These are phyloP conservation scores for Globisporangium barbulae DNA, from an alignment of 352 stramenopile species.

Conservation along the genomic window DNA sequence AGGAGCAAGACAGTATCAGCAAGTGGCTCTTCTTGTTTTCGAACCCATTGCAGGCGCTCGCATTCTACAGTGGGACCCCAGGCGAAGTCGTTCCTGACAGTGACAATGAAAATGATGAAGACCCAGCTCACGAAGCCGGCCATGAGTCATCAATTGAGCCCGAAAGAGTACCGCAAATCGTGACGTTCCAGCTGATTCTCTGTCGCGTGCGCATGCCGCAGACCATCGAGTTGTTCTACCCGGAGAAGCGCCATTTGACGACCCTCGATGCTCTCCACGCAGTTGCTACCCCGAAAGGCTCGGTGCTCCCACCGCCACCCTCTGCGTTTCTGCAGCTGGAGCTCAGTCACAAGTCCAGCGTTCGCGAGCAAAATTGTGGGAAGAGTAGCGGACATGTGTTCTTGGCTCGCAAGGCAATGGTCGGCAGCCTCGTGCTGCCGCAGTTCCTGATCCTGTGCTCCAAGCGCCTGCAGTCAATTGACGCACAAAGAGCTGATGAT, in stretches of 20 bases:
- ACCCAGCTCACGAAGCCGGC: neutral
- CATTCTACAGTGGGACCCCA: slow-evolving; percentile 30
- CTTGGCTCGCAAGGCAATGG: slow-evolving; percentile 22
- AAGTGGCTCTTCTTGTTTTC: slow-evolving; percentile 44
- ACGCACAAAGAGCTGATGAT: neutral
- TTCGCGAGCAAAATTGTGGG: neutral
- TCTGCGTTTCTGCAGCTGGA: slow-evolving; percentile 36
- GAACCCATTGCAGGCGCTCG: slow-evolving; percentile 25
- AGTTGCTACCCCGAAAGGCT: slow-evolving; percentile 17
- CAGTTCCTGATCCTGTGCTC: slow-evolving; percentile 40
- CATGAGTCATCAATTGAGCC: neutral
- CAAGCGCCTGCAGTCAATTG: slow-evolving; percentile 9
- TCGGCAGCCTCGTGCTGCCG: slow-evolving; percentile 25
- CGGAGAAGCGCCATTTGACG: slow-evolving; percentile 15
- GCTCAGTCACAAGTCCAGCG: slow-evolving; percentile 4
- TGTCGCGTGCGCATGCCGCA: slow-evolving; percentile 39
- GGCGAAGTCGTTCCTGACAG: slow-evolving; percentile 23
- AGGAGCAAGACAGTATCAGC: neutral
- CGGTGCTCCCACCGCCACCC: slow-evolving; percentile 25
- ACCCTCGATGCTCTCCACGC: slow-evolving; percentile 27
- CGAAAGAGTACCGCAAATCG: slow-evolving; percentile 11
- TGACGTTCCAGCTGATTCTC: slow-evolving; percentile 36
- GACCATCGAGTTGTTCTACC: slow-evolving; percentile 31
- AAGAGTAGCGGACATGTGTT: slow-evolving; percentile 25
- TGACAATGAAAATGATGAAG: neutral